These are phyloP conservation scores for Eimeria praecox DNA, from an alignment of 169 alveolate species.

Conservation along the genomic window DNA sequence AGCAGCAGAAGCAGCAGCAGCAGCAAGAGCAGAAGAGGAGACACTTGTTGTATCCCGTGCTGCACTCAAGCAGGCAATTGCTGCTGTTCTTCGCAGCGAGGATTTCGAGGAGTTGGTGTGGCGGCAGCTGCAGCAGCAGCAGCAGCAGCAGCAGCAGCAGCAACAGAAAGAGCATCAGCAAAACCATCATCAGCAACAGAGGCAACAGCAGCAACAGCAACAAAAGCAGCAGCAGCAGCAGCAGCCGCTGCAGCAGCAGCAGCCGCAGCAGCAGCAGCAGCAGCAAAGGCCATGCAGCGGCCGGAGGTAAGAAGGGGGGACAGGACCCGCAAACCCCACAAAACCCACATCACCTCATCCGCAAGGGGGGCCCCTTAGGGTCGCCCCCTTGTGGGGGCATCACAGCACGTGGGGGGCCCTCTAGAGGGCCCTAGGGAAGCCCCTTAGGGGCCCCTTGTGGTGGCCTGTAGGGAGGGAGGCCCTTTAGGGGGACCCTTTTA, in stretches of 20 bases:
- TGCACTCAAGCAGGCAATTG: constrained; percentile 17
- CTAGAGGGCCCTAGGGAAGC: not conserved
- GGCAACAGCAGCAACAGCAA: constrained; percentile 9
- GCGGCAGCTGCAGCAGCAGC: constrained; percentile 51
- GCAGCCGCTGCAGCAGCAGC: not conserved
- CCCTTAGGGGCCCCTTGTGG: not conserved
- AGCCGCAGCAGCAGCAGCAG: constrained; percentile 10
- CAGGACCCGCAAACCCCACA: too few relatives aligned
- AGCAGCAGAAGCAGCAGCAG: constrained; percentile 13
- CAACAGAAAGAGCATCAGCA: not conserved
- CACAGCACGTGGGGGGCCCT: not conserved
- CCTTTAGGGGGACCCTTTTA: too few relatives aligned
- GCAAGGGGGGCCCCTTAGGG: not conserved
- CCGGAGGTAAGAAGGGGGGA: not conserved
- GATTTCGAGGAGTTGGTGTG: constrained; percentile 46
- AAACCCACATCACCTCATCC: too few relatives aligned
- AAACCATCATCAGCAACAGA: not conserved
- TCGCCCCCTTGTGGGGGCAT: not conserved
- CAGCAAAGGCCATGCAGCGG: not conserved
- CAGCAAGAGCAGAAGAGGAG: constrained; percentile 11
- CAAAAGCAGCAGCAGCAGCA: not conserved
- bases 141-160: constrained; percentile 1
- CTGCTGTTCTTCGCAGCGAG: constrained; percentile 42
- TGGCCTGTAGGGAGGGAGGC: too few relatives aligned
- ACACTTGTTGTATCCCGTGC: constrained; percentile 16